phyloP scores from a whole-genome alignment of 2,329 filamentous ascomycete species.

The Herpotrichia juniperi region DNA sequence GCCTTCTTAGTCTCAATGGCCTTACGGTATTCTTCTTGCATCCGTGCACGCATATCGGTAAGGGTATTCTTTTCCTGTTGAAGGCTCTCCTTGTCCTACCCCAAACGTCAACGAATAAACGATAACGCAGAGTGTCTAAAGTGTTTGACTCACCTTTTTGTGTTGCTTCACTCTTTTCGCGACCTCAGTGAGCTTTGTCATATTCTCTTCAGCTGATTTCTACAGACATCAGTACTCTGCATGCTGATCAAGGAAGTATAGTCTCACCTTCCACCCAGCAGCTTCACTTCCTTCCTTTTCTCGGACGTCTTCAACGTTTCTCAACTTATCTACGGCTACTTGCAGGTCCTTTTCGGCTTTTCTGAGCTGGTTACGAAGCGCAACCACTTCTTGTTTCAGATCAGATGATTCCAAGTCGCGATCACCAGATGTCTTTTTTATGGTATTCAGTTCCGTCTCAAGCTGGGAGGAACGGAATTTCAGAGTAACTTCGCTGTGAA shows the following conservation, averaged over 20 bases:
- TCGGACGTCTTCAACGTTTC: slow-evolving; percentile 6
- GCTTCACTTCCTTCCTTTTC: slow-evolving; percentile 11
- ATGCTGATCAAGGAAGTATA: background rate
- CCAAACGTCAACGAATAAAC: background rate
- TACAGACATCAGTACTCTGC: slow-evolving; percentile 2
- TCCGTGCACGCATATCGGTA: background rate
- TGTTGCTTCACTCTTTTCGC: slow-evolving; percentile 4
- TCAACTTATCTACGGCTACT: slow-evolving; percentile 7
- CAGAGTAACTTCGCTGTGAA: slow-evolving; percentile 18
- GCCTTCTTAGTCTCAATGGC: slow-evolving; percentile 18
- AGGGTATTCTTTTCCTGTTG: background rate
- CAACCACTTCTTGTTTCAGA: slow-evolving; percentile 12
- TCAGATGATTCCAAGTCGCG: slow-evolving; percentile 2
- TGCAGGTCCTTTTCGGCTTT: slow-evolving; percentile 16
- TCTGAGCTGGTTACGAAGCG: slow-evolving; percentile 19
- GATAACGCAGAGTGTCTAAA: too few species aligned
- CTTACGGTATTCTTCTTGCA: slow-evolving; percentile 10
- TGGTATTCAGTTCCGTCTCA: slow-evolving; percentile 18
- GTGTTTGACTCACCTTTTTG: background rate
- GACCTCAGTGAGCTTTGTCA: slow-evolving; percentile 8
- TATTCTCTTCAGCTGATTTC: slow-evolving; percentile 4
- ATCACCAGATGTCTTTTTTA: slow-evolving; percentile 8
- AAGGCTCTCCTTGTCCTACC: background rate
- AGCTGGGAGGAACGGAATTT: slow-evolving; percentile 13
- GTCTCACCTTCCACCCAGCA: slow-evolving; percentile 8